Percentiles rank a stretch among this genome's conserved stretches.
Conservation (phyloP, 805 yeast species). For the Candida endomychidarum region DNA sequence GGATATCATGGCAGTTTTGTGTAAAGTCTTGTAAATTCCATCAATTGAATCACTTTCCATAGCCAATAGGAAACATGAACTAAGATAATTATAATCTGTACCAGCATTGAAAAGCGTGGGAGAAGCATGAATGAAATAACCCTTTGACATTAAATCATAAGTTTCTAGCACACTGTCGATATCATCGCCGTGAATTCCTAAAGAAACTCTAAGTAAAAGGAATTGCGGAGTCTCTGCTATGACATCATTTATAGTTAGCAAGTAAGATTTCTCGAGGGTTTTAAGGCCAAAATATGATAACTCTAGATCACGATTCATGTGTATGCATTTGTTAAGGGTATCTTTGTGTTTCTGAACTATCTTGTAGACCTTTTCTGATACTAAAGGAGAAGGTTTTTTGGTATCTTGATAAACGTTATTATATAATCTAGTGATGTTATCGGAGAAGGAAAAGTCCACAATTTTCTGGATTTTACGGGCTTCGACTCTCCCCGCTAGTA, state of each 20-base stretch:
- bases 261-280: conserved; percentile 86
- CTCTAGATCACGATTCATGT: conserved; percentile 58
- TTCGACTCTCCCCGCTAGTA: conserved; percentile 38
- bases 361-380: conserved; percentile 63
- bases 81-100: conserved; percentile 77
- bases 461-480: conserved; percentile 27
- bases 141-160: conserved; percentile 81
- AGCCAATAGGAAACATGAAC: conserved; percentile 89
- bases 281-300: conserved; percentile 87
- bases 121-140: conserved; percentile 90
- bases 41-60: conserved; percentile 95
- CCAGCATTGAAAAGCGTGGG: conserved; percentile 96
- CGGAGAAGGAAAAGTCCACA: conserved; percentile 23
- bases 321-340: conserved; percentile 52
- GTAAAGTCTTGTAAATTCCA: conserved; percentile 88
- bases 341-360: conserved; percentile 64
- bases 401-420: conserved; percentile 35
- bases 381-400: conserved; percentile 35
- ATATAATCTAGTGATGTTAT: conserved; percentile 21
- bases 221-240: conserved; percentile 93
- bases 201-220: conserved; percentile 84
- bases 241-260: conserved; percentile 53
- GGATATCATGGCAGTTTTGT: conserved; percentile 85
- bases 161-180: conserved; percentile 72
- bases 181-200: conserved; percentile 81